Conservation (phyloP, 306 rosid genomes). For the Astragalus membranaceus region DNA sequence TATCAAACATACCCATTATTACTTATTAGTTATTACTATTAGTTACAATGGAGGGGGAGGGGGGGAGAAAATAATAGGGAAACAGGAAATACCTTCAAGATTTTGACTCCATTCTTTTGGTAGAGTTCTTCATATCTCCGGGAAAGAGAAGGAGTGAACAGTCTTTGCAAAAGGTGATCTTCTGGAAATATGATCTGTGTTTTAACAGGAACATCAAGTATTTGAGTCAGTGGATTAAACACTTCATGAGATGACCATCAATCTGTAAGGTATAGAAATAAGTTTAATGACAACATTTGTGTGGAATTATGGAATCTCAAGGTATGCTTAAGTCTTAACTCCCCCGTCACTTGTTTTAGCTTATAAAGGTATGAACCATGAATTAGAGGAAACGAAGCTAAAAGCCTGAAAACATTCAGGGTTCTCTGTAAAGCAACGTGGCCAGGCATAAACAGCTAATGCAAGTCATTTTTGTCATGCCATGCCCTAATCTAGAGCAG, state of each 20-base stretch:
- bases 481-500: not conserved
- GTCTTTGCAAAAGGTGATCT: conserved; percentile 66
- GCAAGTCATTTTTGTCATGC: not conserved
- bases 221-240: conserved; percentile 20
- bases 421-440: not conserved
- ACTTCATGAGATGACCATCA: conserved; percentile 10
- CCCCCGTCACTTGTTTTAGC: not conserved
- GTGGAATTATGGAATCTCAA: not conserved
- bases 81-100: conserved; percentile 52
- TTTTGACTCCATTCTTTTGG: conserved; percentile 78
- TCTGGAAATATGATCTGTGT: conserved; percentile 77
- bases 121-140: conserved; percentile 82
- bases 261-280: not conserved
- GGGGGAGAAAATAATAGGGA: conserved; percentile 15
- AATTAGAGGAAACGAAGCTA: conserved; percentile 3
- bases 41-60: not conserved
- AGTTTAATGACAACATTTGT: not conserved
- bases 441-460: conserved; percentile 6
- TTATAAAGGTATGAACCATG: conserved; percentile 4
- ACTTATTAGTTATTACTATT: not conserved
- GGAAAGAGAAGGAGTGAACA: conserved; percentile 88
- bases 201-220: conserved; percentile 8
- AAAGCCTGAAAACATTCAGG: not conserved
- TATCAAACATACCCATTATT: not conserved
- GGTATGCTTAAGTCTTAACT: not conserved